Base-by-base conservation (phyloP, 2,329 filamentous ascomycete genomes). In the Ascocoryne sarcoides region DNA sequence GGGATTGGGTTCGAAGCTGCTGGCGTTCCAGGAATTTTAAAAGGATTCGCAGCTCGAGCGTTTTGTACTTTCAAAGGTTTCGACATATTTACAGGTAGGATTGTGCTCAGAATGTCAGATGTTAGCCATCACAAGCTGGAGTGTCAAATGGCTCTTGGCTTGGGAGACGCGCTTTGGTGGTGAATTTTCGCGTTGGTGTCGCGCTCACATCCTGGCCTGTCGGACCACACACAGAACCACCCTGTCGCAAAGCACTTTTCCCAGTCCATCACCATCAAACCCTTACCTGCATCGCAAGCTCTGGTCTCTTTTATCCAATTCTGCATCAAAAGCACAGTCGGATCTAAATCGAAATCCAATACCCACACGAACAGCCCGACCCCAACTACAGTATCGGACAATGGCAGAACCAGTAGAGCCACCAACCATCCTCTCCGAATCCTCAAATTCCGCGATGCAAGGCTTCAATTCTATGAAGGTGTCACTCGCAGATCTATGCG, bases 401-500 rank as follows among this genome's bases (percentile, higher is more conserved):
- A 57, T 57, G 55, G 52, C 51, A 1, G 52, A 58, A 40, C 50
- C 47, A 43, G 43, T 52, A n/a, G 52, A 57, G 42, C 49, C 47
- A 42, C 45, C 49, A 5, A 37, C 42, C 29, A 46, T 8, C 10
- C 15, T 49, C n/a, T 42, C 46, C 4, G 43, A 51, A 28, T 43
- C 49, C 37, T 45, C 53, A 4, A 35, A 50, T 7, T 38, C 49
- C 10, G 53, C 54, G 9, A 50, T 47, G 32, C 53, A 59, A 38
- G 47, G 45, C 17, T 53, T 47, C 46, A 57, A 58, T 38, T 58
- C 56, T 3, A 48, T 48, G 56, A 77, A 71, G 60, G 76, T 82
- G 44, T 80, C 79, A 29, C 73, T 94, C 33, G 77, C 81, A 46
- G 82, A 93, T 59, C 73, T 95, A 49, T 82, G 51, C 56, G 82